Base-by-base conservation (phyloP, 2,329 filamentous ascomycete species). In the Nemania serpens region DNA sequence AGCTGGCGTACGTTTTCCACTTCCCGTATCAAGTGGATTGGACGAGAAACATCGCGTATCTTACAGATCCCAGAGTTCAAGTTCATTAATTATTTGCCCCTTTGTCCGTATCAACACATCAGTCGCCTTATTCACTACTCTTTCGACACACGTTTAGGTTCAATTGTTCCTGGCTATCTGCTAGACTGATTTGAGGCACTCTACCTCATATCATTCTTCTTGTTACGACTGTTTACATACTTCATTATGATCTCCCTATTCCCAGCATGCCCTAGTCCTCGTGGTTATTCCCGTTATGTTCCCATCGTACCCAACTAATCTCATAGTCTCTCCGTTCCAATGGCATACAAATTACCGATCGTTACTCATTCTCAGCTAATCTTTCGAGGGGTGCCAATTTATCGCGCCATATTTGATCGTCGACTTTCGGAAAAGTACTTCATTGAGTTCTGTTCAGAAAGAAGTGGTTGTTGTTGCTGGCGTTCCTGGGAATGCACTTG, bases 401-500 rank as follows among this genome's bases (percentile, higher is more conserved):
- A 29, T 47, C 13, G 25, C 13, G 17, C 45, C 49, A 49, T 45
- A 52, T 33, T 29, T 22, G 45, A 33, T 48, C 46, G 18, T 52
- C 49, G 48, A 18, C 39, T 57, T 48, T 25, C 45, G 48, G 20
- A 37, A 17, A 37, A 10, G 18, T 20, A 20, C 15, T 25, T 36
- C 58, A 33, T 33, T 41, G 20, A 25, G 17, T 17, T 33, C 9
- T 61, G n/a, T 48, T 62, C 58, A 69, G 39, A 62, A 65, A 42
- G 56, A 65, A 18, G 65, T 68, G 3, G 64, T 61, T 25, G 64
- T 59, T 18, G 64, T 59, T 29, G 64, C 58, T 29, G 69, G 65
- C 13, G 62, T 49, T 12, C 69, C 69, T 9, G 70, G 67, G 13
- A 69, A 62, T 37, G 70, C 69, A 58, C 61, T 67, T 1, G 70